Conservation (phyloP, 805 yeast genomes). For the Blastobotrys muscicola region DNA sequence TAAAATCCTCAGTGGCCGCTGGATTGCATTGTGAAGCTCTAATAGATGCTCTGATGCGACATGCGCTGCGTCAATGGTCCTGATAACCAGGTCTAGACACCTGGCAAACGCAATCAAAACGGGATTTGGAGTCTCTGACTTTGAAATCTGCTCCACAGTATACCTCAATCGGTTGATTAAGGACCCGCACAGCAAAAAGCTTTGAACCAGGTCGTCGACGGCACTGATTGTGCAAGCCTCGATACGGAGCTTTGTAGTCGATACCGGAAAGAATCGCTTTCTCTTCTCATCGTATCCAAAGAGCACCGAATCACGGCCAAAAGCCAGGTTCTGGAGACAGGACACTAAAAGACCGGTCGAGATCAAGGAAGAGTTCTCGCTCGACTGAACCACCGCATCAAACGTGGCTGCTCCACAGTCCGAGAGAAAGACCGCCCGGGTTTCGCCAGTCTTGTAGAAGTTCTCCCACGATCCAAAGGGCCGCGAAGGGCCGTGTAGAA, state of each 20-base stretch:
- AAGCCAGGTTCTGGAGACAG: slow-evolving; percentile 2
- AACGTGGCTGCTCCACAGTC: not conserved
- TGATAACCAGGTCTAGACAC: slow-evolving; percentile 3
- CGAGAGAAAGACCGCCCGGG: not conserved
- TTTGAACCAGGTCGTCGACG: not conserved
- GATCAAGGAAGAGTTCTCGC: not conserved
- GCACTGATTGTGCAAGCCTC: not conserved
- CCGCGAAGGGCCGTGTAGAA: too few species aligned
- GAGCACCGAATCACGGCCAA: slow-evolving; percentile 3
- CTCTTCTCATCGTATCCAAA: not conserved
- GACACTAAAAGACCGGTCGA: not conserved
- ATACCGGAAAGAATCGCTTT: slow-evolving; percentile 1
- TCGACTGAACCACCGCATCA: not conserved
- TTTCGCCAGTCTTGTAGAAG: not conserved
- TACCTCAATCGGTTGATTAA: slow-evolving; percentile 1
- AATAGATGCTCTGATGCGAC: not conserved
- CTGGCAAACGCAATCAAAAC: slow-evolving; percentile 6
- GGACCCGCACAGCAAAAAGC: slow-evolving; percentile 1
- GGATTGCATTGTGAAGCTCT: not conserved
- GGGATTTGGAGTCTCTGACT: not conserved
- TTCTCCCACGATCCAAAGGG: not conserved
- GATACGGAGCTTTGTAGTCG: not conserved
- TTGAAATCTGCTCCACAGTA: not conserved
- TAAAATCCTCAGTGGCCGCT: not conserved
- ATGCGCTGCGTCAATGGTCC: slow-evolving; percentile 1